These are phyloP conservation scores for Microbotryum lychnidis-dioicae DNA, from an alignment of 1,284 basidiomycete species.

Conservation along the genomic window DNA sequence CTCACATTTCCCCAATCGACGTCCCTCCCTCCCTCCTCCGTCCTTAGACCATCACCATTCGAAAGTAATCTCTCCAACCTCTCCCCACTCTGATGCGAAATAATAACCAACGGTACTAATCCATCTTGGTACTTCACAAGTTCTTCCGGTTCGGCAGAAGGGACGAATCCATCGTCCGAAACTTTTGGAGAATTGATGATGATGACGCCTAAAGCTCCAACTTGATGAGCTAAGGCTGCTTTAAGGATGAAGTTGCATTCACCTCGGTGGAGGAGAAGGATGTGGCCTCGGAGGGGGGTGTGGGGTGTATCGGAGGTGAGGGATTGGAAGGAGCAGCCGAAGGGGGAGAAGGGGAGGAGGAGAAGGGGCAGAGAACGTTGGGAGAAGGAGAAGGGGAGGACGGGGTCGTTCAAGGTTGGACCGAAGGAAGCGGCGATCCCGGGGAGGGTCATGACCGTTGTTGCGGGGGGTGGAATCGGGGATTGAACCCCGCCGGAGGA, in stretches of 20 bases:
- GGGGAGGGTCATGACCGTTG: no score
- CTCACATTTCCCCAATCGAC: conserved; percentile 29
- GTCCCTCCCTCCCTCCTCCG: background rate
- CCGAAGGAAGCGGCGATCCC: background rate
- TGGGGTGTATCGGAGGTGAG: background rate
- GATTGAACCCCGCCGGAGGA: conserved; percentile 4
- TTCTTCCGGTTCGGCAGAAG: conserved; percentile 21
- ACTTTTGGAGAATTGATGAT: conserved; percentile 10
- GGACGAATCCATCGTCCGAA: conserved; percentile 23
- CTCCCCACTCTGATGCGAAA: conserved; percentile 15
- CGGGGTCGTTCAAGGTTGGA: conserved; percentile 1
- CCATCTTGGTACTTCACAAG: conserved; percentile 2
- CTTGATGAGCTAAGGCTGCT: conserved; percentile 23
- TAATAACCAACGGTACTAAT: conserved; percentile 26
- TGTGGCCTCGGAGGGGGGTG: background rate
- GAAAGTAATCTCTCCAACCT: conserved; percentile 15
- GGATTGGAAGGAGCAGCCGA: background rate
- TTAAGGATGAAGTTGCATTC: conserved; percentile 33
- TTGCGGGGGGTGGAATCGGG: background rate
- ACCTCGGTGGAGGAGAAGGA: conserved; percentile 30
- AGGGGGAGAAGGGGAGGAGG: background rate
- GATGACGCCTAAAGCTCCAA: conserved; percentile 29
- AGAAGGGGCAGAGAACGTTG: conserved; percentile 5
- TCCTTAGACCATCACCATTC: background rate
- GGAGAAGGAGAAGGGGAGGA: conserved; percentile 7